A percentile compares a stretch with the other conserved stretches of the same genome.
Evolutionary conservation across 2,329 filamentous ascomycete genomes (phyloP).

Genomic region (Monosporascus cannonballus): DNA sequence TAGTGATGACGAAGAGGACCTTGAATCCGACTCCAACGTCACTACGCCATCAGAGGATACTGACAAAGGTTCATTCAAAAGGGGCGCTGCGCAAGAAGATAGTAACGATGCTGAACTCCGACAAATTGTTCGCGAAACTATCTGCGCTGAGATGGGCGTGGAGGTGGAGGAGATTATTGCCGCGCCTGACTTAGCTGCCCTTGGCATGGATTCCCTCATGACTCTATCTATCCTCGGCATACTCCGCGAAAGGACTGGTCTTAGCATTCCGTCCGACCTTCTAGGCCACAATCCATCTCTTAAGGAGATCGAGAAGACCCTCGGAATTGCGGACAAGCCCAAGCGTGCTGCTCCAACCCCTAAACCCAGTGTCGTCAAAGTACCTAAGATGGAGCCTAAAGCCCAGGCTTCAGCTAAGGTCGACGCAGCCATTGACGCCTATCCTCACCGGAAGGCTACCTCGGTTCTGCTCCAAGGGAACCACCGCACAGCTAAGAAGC

Average conservation of each 20-base stretch:
- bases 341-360: constrained; percentile 26
- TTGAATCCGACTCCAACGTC: constrained; percentile 42
- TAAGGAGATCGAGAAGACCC: constrained; percentile 58
- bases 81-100: constrained; percentile 29
- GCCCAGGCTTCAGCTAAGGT: constrained; percentile 17
- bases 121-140: constrained; percentile 55
- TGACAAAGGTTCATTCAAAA: constrained; percentile 42
- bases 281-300: constrained; percentile 56
- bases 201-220: constrained; percentile 56
- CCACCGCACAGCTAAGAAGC: constrained; percentile 38
- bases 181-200: constrained; percentile 46
- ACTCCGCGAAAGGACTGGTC: constrained; percentile 47
- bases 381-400: constrained; percentile 19
- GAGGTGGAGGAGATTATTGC: constrained; percentile 56
- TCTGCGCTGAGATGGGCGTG: constrained; percentile 68
- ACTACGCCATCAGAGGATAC: constrained; percentile 50
- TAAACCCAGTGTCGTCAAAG: constrained; percentile 23
- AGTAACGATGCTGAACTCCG: constrained; percentile 38
- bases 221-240: constrained; percentile 49
- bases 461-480: constrained; percentile 43
- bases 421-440: constrained; percentile 33
- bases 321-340: constrained; percentile 44
- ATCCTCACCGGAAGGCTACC: constrained; percentile 44
- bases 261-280: constrained; percentile 53
- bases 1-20: constrained; percentile 38